Conservation (phyloP, 2,329 filamentous ascomycete species). For the Ceratocystis papillata region DNA sequence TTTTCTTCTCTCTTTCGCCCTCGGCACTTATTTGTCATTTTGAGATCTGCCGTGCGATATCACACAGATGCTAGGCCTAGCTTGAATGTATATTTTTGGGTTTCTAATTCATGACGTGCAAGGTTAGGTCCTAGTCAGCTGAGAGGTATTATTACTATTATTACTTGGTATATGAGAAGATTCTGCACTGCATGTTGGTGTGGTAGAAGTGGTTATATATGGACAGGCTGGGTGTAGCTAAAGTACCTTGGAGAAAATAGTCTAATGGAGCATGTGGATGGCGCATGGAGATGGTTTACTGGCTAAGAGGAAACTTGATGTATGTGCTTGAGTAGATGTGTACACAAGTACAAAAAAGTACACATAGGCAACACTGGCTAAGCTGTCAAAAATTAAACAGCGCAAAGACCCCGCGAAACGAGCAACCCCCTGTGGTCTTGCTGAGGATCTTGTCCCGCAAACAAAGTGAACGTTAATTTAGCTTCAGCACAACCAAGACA, state of each 20-base stretch:
- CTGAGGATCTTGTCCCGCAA: constrained; percentile 5
- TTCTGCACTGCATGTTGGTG: no score
- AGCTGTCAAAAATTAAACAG: constrained; percentile 4
- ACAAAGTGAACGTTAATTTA: not conserved
- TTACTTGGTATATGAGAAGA: no score
- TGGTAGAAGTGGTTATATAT: no score
- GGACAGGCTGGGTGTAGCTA: no score
- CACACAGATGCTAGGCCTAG: not conserved
- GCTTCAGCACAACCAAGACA: constrained; percentile 12
- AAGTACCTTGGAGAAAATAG: no score
- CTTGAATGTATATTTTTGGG: not conserved
- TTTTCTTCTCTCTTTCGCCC: not conserved
- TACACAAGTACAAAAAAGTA: not conserved
- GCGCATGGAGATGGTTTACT: not conserved
- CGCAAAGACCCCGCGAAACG: constrained; percentile 5
- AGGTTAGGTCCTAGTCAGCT: no score
- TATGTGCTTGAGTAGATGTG: not conserved
- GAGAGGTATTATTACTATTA: no score
- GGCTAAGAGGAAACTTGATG: not conserved
- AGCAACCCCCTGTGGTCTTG: constrained; percentile 1
- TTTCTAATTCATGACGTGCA: no score
- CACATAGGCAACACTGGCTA: not conserved
- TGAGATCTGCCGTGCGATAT: not conserved
- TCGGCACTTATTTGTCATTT: not conserved
- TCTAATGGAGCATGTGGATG: not conserved